Evolutionary conservation across 2,329 filamentous ascomycete species (phyloP).

Genomic region (Xylaria sp.): DNA sequence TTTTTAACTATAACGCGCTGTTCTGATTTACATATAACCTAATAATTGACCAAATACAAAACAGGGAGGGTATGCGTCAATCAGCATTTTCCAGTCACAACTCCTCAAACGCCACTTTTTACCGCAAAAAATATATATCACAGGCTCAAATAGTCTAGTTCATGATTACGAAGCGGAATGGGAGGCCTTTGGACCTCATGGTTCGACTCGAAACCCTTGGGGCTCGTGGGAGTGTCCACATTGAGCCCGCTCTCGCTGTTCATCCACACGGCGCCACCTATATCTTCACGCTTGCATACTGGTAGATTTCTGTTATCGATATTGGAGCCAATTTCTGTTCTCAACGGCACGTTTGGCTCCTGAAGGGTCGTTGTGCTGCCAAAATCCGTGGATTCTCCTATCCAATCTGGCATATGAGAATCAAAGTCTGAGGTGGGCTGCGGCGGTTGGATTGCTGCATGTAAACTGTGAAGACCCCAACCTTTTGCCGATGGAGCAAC

Average conservation of each 20-base stretch:
- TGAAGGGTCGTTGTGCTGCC: constrained; percentile 6
- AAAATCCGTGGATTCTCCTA: constrained; percentile 9
- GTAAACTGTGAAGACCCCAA: constrained; percentile 36
- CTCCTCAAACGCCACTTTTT: background rate
- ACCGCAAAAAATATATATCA: constrained; percentile 12
- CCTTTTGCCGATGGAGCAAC: constrained; percentile 37
- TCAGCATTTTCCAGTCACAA: background rate
- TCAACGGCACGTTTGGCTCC: background rate
- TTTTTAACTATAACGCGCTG: background rate
- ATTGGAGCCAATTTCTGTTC: background rate
- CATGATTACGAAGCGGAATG: constrained; percentile 26
- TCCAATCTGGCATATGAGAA: constrained; percentile 33
- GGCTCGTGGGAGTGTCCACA: constrained; percentile 6
- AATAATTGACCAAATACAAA: constrained; percentile 3
- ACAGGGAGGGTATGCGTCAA: constrained; percentile 10
- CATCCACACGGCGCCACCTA: constrained; percentile 22
- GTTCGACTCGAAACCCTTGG: constrained; percentile 1
- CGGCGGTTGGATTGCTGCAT: constrained; percentile 22
- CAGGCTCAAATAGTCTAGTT: constrained; percentile 36
- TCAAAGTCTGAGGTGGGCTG: constrained; percentile 19
- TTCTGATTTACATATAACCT: constrained; percentile 2
- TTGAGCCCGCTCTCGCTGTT: constrained; percentile 8
- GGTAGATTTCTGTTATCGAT: background rate
- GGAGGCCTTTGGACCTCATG: background rate
- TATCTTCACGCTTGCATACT: constrained; percentile 26